Conservation (phyloP, 345 rosid species). For the Eucalyptus pauciflora region DNA sequence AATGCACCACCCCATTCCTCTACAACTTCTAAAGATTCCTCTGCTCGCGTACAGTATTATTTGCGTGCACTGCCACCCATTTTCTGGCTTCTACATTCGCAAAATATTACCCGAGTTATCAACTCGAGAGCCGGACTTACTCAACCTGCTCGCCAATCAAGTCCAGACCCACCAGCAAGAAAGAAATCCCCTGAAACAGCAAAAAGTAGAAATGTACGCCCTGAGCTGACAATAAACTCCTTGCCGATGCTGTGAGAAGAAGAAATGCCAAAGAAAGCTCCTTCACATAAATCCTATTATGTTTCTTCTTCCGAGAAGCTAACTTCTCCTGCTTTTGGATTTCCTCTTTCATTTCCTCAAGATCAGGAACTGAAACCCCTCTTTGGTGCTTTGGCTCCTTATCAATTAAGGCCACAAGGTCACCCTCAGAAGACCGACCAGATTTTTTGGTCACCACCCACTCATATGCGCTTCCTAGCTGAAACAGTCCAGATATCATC, state of each 20-base stretch:
- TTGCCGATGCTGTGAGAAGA: constrained; percentile 28
- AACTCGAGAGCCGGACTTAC: neutral
- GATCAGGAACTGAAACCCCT: constrained; percentile 21
- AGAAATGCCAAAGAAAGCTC: constrained; percentile 33
- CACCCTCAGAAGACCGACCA: constrained; percentile 48
- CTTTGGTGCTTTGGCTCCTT: constrained; percentile 21
- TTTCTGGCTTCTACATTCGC: neutral
- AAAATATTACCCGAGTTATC: neutral
- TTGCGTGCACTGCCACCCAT: neutral
- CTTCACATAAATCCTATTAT: constrained; percentile 30
- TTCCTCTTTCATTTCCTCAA: constrained; percentile 20
- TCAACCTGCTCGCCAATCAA: constrained; percentile 40
- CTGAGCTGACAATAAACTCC: constrained; percentile 35
- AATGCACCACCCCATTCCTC: neutral
- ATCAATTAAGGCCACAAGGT: constrained; percentile 18
- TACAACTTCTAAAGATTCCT: neutral
- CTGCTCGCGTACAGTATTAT: neutral
- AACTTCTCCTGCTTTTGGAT: constrained; percentile 10
- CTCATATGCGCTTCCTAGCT: constrained; percentile 46
- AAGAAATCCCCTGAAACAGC: constrained; percentile 39
- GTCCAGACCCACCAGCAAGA: constrained; percentile 33
- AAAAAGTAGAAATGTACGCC: constrained; percentile 46
- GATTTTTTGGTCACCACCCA: constrained; percentile 54
- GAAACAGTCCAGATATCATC: constrained; percentile 47
- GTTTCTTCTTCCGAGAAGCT: constrained; percentile 16